Evolutionary conservation across 2,329 filamentous ascomycete genomes (phyloP), one percentile per base, ranked within the genome.

Genomic region (Diatrype stigma): DNA sequence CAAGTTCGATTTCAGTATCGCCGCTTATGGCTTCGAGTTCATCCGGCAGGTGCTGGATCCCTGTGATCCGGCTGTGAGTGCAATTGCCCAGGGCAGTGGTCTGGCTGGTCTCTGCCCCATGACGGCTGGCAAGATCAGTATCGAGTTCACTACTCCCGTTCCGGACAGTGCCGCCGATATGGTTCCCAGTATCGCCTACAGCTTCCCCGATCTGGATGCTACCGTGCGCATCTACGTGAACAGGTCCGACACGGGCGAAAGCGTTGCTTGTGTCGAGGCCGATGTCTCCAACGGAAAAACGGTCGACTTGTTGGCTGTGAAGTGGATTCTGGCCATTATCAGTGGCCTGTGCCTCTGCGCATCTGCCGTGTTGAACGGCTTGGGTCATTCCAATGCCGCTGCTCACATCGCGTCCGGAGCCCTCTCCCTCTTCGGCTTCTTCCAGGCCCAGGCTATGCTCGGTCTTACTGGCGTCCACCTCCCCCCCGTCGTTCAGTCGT

Each of bases 31-130:
- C 48, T 90, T 87, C 70, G 75, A 81, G 34, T 83, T 89, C 58
- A 71, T 93, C 60, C 80, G 78, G 56, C 72, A 82, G 59, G 82
- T 74, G 4, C 69, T 96, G 59, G 76, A 96, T 65, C 93, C 93
- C 44, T 97, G 93, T 75, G 72, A 80, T 26, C 6, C 6, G 4
- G 6, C 34, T 7, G 34, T 37, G 12, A 37, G n/a, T 11, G 2
- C 8, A 16, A n/a, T 19, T 19, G 16, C 22, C 4, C 12, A 23
- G 19, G 11, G 14, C 19, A 74, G 77, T 51, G 77, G 81, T 56
- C 76, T 95, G 55, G 71, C 77, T 53, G 90, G 90, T 68, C 80
- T 96, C 63, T 97, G 93, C 71, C 92, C 92, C 52, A 96, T 96
- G 91, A 87, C 84, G 56, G 83, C 90, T 8, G 91, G 90, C 58